Conservation (phyloP, 2,329 filamentous ascomycete genomes). For the Thelonectria discophora region DNA sequence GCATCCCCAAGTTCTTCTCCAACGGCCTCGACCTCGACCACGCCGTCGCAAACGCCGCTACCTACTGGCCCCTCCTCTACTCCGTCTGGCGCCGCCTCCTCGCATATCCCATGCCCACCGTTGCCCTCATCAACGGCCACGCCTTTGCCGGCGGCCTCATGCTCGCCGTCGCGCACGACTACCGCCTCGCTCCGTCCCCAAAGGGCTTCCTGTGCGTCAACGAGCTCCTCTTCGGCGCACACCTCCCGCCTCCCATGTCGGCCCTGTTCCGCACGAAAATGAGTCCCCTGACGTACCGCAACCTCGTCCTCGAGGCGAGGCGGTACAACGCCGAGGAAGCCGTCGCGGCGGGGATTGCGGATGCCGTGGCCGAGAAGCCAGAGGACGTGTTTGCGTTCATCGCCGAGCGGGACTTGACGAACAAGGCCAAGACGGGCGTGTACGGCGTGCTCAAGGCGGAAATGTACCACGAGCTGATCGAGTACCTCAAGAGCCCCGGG, state of each 20-base stretch:
- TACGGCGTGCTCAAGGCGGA: constrained; percentile 79
- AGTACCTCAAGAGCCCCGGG: constrained; percentile 62
- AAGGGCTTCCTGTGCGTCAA: constrained; percentile 82
- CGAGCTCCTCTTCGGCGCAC: constrained; percentile 81
- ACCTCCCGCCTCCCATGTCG: constrained; percentile 78
- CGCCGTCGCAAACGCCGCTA: constrained; percentile 62
- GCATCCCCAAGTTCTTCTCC: constrained; percentile 80
- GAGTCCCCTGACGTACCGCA: constrained; percentile 63
- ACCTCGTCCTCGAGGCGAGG: constrained; percentile 76
- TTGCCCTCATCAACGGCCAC: constrained; percentile 83
- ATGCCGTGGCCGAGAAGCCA: constrained; percentile 68
- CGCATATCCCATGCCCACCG: constrained; percentile 77
- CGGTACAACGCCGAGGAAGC: constrained; percentile 72
- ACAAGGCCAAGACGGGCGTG: constrained; percentile 70
- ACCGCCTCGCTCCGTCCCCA: constrained; percentile 76
- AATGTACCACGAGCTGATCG: constrained; percentile 75
- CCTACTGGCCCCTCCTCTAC: constrained; percentile 72
- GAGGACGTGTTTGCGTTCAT: constrained; percentile 71
- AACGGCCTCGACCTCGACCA: constrained; percentile 83
- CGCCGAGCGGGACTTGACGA: constrained; percentile 63
- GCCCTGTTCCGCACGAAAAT: constrained; percentile 78
- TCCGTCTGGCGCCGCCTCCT: constrained; percentile 69
- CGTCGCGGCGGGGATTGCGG: constrained; percentile 72
- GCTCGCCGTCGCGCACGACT: constrained; percentile 84
- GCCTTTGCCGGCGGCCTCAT: constrained; percentile 85